A percentile compares a stretch with the other conserved stretches of the same genome.
phyloP scores from a whole-genome alignment of 371 early-diverging fungal species.

The Mycotypha africana region DNA sequence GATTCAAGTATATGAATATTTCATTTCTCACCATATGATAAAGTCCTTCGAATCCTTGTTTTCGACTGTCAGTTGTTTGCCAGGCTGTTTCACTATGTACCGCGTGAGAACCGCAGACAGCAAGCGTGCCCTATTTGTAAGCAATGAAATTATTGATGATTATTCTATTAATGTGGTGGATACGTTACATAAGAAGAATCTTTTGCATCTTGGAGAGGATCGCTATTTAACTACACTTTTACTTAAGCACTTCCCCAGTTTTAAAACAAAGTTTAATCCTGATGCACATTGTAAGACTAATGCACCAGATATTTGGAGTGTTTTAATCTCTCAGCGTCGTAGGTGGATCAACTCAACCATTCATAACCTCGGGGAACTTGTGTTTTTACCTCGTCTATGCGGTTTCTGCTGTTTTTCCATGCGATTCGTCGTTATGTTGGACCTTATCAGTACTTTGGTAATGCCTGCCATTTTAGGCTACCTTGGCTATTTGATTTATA shows the following conservation, averaged over 20 bases:
- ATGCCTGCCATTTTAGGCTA: conserved; percentile 92
- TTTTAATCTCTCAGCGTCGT: conserved; percentile 94
- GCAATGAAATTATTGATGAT: conserved; percentile 85
- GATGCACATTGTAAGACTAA: conserved; percentile 94
- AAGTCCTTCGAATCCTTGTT: conserved; percentile 99
- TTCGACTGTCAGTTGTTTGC: conserved; percentile 95
- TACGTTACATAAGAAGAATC: conserved; percentile 96
- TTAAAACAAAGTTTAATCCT: conserved; percentile 93
- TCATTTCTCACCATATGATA: conserved; percentile 96
- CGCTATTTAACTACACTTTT: conserved; percentile 96
- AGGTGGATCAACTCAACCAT: conserved; percentile 99
- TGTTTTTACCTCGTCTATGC: conserved; percentile 84
- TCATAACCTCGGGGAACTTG: conserved; percentile 93
- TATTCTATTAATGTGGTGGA: conserved; percentile 94
- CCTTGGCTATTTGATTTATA: conserved; percentile 84
- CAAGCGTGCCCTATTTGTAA: conserved; percentile 82
- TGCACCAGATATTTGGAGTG: conserved; percentile 92
- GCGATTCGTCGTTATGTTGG: conserved; percentile 94
- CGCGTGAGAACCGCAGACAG: conserved; percentile 78
- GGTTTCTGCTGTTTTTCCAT: conserved; percentile 99
- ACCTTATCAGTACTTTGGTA: conserved; percentile 89
- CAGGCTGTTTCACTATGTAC: conserved; percentile 97
- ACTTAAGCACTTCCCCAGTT: conserved; percentile 96
- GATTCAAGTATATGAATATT: conserved; percentile 99
- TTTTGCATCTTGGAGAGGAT: conserved; percentile 80